Percentiles rank a stretch among this genome's conserved stretches.
Evolutionary conservation across 371 early-diverging fungal genomes (phyloP).

Genomic region (Haplosporangium sp.): DNA sequence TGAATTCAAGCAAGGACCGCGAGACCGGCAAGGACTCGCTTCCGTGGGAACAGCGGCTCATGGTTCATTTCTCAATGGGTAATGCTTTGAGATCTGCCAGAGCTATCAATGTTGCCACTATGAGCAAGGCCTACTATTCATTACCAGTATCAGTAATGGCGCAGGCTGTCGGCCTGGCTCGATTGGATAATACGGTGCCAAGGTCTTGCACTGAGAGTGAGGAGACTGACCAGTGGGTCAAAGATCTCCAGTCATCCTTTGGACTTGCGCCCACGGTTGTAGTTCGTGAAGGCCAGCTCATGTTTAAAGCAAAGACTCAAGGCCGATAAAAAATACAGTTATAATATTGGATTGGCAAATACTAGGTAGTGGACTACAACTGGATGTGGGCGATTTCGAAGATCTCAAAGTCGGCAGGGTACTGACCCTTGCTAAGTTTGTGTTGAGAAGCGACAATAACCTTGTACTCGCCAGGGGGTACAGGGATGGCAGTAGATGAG

Average conservation of each 20-base stretch:
- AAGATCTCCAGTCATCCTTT: constrained; percentile 22
- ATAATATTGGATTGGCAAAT: not conserved
- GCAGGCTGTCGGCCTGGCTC: constrained; percentile 25
- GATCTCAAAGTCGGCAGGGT: constrained; percentile 42
- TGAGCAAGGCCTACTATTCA: constrained; percentile 47
- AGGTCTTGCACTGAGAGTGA: not conserved
- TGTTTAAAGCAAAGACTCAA: constrained; percentile 44
- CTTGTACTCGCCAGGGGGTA: constrained; percentile 41
- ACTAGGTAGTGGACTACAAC: constrained; percentile 8
- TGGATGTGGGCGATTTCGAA: constrained; percentile 25
- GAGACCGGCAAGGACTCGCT: not conserved
- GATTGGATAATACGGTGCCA: not conserved
- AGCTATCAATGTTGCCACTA: constrained; percentile 25
- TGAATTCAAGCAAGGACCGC: constrained; percentile 1
- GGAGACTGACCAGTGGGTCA: constrained; percentile 4
- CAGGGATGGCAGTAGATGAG: constrained; percentile 6
- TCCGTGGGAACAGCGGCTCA: constrained; percentile 38
- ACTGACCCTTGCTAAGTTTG: constrained; percentile 38
- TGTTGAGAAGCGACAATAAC: constrained; percentile 40
- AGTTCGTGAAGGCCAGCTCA: constrained; percentile 25
- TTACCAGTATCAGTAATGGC: constrained; percentile 26
- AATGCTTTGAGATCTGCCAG: constrained; percentile 22
- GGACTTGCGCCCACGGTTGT: constrained; percentile 20
- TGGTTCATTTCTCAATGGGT: constrained; percentile 25
- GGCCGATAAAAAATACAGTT: not conserved